Percentiles rank a stretch among this genome's conserved stretches.
phyloP scores from a whole-genome alignment of 2,329 filamentous ascomycete species.

The Tolypocladium nubicola region DNA sequence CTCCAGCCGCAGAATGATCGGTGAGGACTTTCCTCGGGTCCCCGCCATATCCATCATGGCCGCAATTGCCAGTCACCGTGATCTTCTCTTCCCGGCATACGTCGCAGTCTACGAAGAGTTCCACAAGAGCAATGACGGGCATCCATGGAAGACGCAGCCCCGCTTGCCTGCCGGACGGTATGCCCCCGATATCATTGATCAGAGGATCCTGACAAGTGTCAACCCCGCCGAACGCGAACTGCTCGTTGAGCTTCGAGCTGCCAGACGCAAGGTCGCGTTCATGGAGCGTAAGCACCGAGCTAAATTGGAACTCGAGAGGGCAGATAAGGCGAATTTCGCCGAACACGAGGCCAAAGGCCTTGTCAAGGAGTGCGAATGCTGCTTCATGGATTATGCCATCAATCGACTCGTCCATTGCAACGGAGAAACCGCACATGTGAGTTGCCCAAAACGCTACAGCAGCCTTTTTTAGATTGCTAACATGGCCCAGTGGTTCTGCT shows the following conservation, averaged over 20 bases:
- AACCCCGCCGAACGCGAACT: slow-evolving; percentile 3
- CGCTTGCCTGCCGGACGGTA: background rate
- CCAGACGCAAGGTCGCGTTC: slow-evolving; percentile 5
- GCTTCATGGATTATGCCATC: slow-evolving; percentile 54
- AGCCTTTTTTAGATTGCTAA: slow-evolving; percentile 5
- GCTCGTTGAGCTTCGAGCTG: slow-evolving; percentile 11
- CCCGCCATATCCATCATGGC: background rate
- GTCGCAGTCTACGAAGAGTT: background rate
- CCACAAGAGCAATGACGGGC: background rate
- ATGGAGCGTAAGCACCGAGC: slow-evolving; percentile 15
- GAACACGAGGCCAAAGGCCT: slow-evolving; percentile 36
- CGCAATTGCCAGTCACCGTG: background rate
- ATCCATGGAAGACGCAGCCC: background rate
- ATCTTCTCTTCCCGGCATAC: background rate
- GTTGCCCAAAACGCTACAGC: slow-evolving; percentile 5
- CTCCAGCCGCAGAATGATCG: background rate
- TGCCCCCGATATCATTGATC: slow-evolving; percentile 1
- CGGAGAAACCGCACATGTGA: slow-evolving; percentile 40
- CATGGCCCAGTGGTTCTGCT: slow-evolving; percentile 50
- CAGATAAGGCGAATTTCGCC: slow-evolving; percentile 27
- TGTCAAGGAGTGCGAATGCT: slow-evolving; percentile 61
- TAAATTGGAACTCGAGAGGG: slow-evolving; percentile 16
- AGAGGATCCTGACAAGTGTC: slow-evolving; percentile 1
- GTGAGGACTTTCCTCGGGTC: background rate
- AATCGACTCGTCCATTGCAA: slow-evolving; percentile 62